Evolutionary conservation across 805 yeast genomes (phyloP), one percentile per base, ranked within the genome.

Genomic region (Sugiyamaella marilandica): DNA sequence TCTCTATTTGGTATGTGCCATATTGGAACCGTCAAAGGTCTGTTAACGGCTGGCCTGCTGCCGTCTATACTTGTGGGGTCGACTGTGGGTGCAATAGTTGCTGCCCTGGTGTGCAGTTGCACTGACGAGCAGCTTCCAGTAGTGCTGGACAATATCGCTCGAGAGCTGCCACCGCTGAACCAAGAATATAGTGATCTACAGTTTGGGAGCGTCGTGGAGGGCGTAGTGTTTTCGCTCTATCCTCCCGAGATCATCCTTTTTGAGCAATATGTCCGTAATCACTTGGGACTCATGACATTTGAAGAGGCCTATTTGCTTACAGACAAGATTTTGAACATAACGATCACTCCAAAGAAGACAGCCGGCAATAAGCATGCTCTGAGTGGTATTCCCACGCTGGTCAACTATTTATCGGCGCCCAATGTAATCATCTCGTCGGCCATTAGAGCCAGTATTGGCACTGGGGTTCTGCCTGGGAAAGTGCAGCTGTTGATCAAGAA

Each of bases 1-100:
- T 86, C 97, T 0, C 71, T 94, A 19, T 94, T 92, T 71, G 98
- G 99, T 0, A 72, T 94, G 56, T 91, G 96, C 62, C 99, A 94
- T 67, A 65, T 94, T 34, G 99, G 99, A 1, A 96, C 91, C 1
- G 87, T 92, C 8, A 85, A 85, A 57, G 92, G 94, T 0, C 73
- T 94, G n/a, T 79, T 84, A 55, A 77, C 78, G 58, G 82, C 85
- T 57, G 84, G 86, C 1, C 70, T 91, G 36, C 72, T 94, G 49
- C 99, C 99, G 0, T 72, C 85, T 41, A 86, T 94, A 1, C 81
- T 92, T 19, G 87, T 92, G 5, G 99, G 99, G 0, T 85, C 91
- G 53, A 94, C 97, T 0, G 86, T 89, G 55, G 99, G 99, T 1
- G 95, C 98, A 0, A 84, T 91, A 1, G 90, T 91, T 16, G 98